Percentiles rank a stretch among this genome's conserved stretches.
Conservation (phyloP, 2,329 filamentous ascomycete species). For the Diaporthe helianthi region DNA sequence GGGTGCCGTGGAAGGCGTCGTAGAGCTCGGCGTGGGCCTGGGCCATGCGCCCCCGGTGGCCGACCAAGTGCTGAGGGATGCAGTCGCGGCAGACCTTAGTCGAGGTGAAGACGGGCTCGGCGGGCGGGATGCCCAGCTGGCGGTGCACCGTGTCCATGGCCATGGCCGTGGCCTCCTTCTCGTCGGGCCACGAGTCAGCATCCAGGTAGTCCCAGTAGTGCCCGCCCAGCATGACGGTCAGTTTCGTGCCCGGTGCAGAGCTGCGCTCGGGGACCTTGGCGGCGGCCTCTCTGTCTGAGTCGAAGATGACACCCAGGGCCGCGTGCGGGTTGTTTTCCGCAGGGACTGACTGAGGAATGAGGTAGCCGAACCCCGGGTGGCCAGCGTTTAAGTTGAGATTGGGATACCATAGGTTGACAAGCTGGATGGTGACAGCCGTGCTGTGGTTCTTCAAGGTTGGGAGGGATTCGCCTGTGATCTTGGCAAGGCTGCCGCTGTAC, state of each 20-base stretch:
- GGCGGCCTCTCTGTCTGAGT: conserved; percentile 65
- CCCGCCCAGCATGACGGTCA: conserved; percentile 94
- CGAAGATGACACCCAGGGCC: conserved; percentile 87
- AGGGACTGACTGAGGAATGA: conserved; percentile 74
- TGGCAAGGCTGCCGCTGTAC: conserved; percentile 54
- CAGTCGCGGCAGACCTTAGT: conserved; percentile 71
- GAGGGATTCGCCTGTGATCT: conserved; percentile 48
- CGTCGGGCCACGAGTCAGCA: conserved; percentile 61
- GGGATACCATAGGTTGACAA: conserved; percentile 87
- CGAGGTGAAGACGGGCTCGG: conserved; percentile 59
- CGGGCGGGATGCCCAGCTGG: conserved; percentile 73
- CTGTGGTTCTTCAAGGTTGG: conserved; percentile 60
- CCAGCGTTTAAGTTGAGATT: conserved; percentile 66
- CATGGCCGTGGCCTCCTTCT: conserved; percentile 71
- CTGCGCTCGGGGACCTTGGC: conserved; percentile 37
- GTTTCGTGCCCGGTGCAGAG: conserved; percentile 70
- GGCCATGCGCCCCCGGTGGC: conserved; percentile 71
- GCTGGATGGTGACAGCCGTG: conserved; percentile 79
- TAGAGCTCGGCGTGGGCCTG: conserved; percentile 62
- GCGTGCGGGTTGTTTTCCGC: conserved; percentile 43
- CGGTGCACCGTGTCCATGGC: conserved; percentile 73
- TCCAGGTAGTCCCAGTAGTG: conserved; percentile 78
- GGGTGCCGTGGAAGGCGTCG: conserved; percentile 63
- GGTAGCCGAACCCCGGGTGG: conserved; percentile 83
- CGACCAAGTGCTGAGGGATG: conserved; percentile 89